phyloP scores from a whole-genome alignment of 2,329 filamentous ascomycete genomes.

The Leptographium wingfieldii region DNA sequence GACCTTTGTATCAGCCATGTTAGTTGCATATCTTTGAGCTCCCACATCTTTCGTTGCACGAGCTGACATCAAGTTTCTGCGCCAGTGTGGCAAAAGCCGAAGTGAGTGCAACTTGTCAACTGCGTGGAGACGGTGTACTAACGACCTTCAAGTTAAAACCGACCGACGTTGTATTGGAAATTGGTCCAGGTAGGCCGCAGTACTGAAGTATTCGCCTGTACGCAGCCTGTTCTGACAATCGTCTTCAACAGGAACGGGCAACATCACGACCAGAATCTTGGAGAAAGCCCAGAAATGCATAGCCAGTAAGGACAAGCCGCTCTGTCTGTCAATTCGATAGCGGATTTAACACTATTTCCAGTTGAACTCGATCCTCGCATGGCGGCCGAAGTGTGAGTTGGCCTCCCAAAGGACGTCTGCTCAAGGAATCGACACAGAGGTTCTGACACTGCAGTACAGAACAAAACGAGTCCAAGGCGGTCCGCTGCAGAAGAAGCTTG shows the following conservation, averaged over 20 bases:
- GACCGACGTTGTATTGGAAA: conserved; percentile 80
- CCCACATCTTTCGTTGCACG: not conserved
- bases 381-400: conserved; percentile 79
- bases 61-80: not conserved
- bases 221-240: conserved; percentile 40
- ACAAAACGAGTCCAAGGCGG: conserved; percentile 87
- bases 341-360: conserved; percentile 1
- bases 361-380: conserved; percentile 94
- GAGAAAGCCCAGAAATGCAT: conserved; percentile 72
- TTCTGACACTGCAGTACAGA: conserved; percentile 22
- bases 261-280: conserved; percentile 77
- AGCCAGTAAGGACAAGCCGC: conserved; percentile 24
- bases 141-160: conserved; percentile 61
- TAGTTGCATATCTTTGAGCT: not conserved
- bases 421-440: not conserved
- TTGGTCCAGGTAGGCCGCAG: conserved; percentile 58
- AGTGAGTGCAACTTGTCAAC: not conserved
- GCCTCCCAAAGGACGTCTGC: not conserved
- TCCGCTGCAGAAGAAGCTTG: conserved; percentile 69
- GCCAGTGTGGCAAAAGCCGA: conserved; percentile 12
- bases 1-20: not conserved
- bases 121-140: not conserved
- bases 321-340: not conserved
- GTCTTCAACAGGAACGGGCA: conserved; percentile 58
- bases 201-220: no score